Conservation (phyloP, 371 early-diverging fungal genomes). For the Lichtheimia ornata region DNA sequence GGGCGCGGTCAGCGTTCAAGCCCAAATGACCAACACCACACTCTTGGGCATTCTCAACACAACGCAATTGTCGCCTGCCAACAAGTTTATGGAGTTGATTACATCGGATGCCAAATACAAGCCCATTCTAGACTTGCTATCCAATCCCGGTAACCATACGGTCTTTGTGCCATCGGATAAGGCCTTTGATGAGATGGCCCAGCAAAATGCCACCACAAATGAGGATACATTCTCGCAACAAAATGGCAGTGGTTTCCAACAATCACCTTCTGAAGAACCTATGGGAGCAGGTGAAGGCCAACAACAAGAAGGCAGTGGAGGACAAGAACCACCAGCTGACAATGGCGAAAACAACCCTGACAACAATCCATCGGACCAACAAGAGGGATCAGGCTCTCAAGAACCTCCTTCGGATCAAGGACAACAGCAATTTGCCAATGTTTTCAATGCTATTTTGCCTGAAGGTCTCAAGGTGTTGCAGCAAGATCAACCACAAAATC, state of each 20-base stretch:
- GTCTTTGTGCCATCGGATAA: constrained; percentile 36
- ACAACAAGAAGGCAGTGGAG: neutral
- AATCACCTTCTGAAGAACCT: neutral
- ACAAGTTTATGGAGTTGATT: constrained; percentile 25
- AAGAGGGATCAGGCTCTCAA: neutral
- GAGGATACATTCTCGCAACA: neutral
- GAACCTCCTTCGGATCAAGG: neutral
- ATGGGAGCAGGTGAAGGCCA: neutral
- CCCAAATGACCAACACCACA: constrained; percentile 23
- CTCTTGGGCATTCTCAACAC: constrained; percentile 32
- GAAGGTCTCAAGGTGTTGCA: constrained; percentile 2
- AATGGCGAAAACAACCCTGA: neutral
- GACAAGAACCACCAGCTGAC: no score
- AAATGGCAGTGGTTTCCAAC: neutral
- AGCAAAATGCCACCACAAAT: neutral
- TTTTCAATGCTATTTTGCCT: constrained; percentile 4
- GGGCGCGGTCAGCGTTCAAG: constrained; percentile 10
- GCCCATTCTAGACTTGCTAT: constrained; percentile 26
- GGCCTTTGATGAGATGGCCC: constrained; percentile 6
- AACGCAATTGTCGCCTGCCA: constrained; percentile 32
- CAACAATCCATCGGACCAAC: neutral
- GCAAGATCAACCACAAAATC: neutral
- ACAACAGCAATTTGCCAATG: no score
- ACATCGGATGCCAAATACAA: constrained; percentile 26
- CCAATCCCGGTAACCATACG: constrained; percentile 29